These are phyloP conservation scores for Sclerotinia trifoliorum DNA, from an alignment of 2,329 filamentous ascomycete genomes.

Conservation along the genomic window DNA sequence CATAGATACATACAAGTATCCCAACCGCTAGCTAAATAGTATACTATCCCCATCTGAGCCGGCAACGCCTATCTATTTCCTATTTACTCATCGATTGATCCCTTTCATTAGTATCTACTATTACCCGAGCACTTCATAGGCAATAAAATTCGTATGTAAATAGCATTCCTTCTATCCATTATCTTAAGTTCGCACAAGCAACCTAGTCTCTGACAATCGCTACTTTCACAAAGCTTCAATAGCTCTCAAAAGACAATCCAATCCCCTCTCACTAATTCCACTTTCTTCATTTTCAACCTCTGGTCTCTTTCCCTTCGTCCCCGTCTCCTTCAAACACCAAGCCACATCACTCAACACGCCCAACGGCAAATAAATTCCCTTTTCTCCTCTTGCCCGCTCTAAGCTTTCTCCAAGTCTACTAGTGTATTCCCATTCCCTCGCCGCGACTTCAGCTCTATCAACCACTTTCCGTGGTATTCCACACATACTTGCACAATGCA, in stretches of 20 bases:
- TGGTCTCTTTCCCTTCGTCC: conserved; percentile 44
- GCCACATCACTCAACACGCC: conserved; percentile 87
- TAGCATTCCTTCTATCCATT: background rate
- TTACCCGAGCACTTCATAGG: conserved; percentile 5
- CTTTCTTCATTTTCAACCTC: conserved; percentile 39
- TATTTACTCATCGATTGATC: background rate
- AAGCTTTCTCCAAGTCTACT: conserved; percentile 78
- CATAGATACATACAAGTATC: too few species aligned
- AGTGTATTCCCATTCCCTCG: conserved; percentile 92
- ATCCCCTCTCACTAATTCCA: conserved; percentile 49
- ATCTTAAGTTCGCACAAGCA: background rate
- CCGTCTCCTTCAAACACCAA: conserved; percentile 63
- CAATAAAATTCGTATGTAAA: background rate
- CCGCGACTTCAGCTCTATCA: conserved; percentile 81
- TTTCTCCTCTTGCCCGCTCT: conserved; percentile 52
- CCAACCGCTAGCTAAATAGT: background rate
- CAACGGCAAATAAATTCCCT: conserved; percentile 77
- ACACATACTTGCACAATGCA: conserved; percentile 99
- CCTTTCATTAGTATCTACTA: background rate
- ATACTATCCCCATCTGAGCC: background rate
- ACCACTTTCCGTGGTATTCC: conserved; percentile 84
- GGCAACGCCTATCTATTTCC: background rate
- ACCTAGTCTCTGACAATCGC: background rate
- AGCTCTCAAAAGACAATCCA: conserved; percentile 60
- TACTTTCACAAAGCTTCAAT: conserved; percentile 54